Evolutionary conservation across 140 eudicot species (phyloP), one percentile per base, ranked within the genome.

Genomic region (Senecio squalidus): DNA sequence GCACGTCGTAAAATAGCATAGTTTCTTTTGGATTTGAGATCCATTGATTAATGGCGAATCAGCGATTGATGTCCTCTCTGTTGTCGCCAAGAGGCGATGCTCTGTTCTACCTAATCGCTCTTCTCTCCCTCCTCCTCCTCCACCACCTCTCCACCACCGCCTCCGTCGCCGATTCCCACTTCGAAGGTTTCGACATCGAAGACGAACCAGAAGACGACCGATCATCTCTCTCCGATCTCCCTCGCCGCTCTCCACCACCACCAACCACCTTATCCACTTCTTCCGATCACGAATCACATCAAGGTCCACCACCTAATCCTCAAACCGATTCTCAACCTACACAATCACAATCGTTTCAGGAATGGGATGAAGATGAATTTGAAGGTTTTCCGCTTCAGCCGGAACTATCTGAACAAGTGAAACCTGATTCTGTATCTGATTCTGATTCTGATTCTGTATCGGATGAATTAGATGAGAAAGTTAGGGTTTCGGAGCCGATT

Each of bases 311-410:
- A 16, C 64, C 62, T 16, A 13, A 20, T 43, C 31, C 44, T 46
- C 54, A 75, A 29, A 48, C 80, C 20, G 80, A 75, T 55, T 61
- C 3, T 9, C 47, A 79, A 22, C 28, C 54, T 33, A 69, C 49
- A 28, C 39, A 21, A 33, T 79, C 47, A 16, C 86, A 0, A 24
- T 59, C 81, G 6, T 81, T 81, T 36, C 88, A 92, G 2, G 79
- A 66, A 66, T 92, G 98, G 98, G 98, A 92, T 52, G 98, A 92
- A 38, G 98, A 92, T 31, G 98, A 92, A 43, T 92, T 92, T 39
- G 98, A 92, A 76, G 98, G 98, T 1, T 58, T 92, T 25, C 92
- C 87, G 0, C 52, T 74, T 34, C 69, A 63, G 26, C 47, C 39
- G 1, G 6, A 65, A 17, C 50, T 61, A 26, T n/a, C n/a, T 68